phyloP scores from a whole-genome alignment of 495 filamentous ascomycete genomes.

The Neurospora sp. region DNA sequence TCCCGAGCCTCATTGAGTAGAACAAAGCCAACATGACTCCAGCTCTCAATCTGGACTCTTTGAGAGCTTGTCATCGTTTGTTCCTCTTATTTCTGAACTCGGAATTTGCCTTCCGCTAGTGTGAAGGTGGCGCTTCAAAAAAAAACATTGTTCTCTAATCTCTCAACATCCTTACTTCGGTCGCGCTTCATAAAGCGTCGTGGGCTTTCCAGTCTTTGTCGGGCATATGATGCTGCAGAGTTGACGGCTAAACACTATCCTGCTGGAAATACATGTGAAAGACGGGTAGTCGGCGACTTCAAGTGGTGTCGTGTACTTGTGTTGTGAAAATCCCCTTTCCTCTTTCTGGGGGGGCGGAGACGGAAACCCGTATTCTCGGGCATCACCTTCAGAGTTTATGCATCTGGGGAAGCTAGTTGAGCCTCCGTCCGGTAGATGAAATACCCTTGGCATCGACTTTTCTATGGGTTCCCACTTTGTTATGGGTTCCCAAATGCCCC shows the following conservation, averaged over 20 bases:
- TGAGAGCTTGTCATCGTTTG: not conserved
- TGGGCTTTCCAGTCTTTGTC: not conserved
- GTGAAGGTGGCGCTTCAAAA: not conserved
- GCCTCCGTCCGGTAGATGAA: conserved; percentile 3
- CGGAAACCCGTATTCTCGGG: not conserved
- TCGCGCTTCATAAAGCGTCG: not conserved
- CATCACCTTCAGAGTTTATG: not conserved
- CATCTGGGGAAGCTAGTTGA: not conserved
- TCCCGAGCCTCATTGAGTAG: not conserved
- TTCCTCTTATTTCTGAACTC: not conserved
- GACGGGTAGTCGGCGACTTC: not conserved
- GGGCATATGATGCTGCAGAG: not conserved
- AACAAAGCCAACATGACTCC: not conserved
- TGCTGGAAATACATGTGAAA: not conserved
- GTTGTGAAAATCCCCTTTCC: not conserved
- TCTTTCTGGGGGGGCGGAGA: conserved; percentile 4
- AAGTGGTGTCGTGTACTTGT: not conserved
- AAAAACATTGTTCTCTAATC: not conserved
- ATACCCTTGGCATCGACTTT: not conserved
- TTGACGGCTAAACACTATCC: not conserved
- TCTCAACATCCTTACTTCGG: not conserved
- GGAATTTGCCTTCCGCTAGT: not conserved
- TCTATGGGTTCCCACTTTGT: conserved; percentile 3
- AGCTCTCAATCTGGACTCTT: not conserved
- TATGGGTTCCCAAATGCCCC: not conserved